Evolutionary conservation across 2,329 filamentous ascomycete genomes (phyloP), one percentile per base, ranked within the genome.

Genomic region (Corniculantispora saksenae): DNA sequence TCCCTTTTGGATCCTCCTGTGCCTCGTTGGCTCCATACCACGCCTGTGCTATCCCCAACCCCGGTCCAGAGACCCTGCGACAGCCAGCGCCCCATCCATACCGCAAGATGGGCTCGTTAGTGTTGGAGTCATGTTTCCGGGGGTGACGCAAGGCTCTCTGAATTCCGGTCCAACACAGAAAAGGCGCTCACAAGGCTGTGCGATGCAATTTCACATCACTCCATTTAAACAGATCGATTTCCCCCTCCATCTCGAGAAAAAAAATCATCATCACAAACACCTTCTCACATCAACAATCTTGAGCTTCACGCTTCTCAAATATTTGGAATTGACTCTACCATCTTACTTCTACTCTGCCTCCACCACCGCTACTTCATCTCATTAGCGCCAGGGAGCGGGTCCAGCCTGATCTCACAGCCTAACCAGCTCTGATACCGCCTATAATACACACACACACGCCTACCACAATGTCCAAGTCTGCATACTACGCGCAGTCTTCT

Each of bases 401-500:
- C 53, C 29, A 51, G 47, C 59, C 48, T 63, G 27, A 56, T 55
- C 60, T 35, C 60, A 56, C 60, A 56, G 60, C 40, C 40, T 61
- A 45, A 32, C 35, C 50, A 53, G 50, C 50, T 55, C n/a, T 13
- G 10, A 8, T 43, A 29, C 19, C 48, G 9, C 29, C 40, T 32
- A 35, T 19, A 45, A 45, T 23, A 32, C 23, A 50, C 23, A 23
- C 45, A 27, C 27, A n/a, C 21, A 32, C 32, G 32, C 10, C 32
- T 10, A 43, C 47, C 43, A 53, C 51, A 43, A 64, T 64, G 61
- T 58, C 54, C 61, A 64, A 64, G 61, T 51, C 61, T 50, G 54
- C 61, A 32, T 64, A 64, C 54, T 58, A 51, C 47, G 25, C 45
- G 54, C 61, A 64, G 54, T 54, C 54, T 7, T 47, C 61, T 51